Base-by-base conservation (phyloP, 1,284 basidiomycete species). In the Peniophora sp. region DNA sequence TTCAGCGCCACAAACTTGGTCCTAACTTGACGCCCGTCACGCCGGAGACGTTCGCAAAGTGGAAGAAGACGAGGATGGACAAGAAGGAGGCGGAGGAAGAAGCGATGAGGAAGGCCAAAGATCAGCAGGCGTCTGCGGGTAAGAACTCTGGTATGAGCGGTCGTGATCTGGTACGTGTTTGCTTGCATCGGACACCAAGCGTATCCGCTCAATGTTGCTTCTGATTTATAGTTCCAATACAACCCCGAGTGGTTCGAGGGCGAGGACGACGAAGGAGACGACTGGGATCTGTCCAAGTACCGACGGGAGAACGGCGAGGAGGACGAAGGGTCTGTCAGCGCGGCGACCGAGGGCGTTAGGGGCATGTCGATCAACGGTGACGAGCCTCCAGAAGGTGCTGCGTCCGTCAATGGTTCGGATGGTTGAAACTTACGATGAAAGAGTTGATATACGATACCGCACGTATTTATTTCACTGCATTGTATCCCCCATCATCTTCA, bases 211-310 rank as follows among this genome's bases (percentile, higher is more conserved):
- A n/a, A n/a, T 49, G 12, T 50, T 58, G 35, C 38, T 56, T 52
- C 50, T 11, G 25, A 41, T 44, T 20, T 53, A 8, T 57, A 90
- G 89, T 96, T 96, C 78, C 85, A 91, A 68, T 95, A 92, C 78
- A 95, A 97, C 67, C 91, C 93, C 16, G 92, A 98, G 62, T 89
- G 96, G 84, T 93, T 96, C 71, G 83, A 81, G 58, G 92, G 95
- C 60, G 81, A 85, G 53, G 90, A 92, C 5, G 86, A 75, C 11
- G 88, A 81, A 32, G 83, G 73, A 54, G 81, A 86, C 24, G 84
- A 85, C 27, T 89, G 84, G 84, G 86, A 90, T 67, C 64, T 89
- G 35, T 67, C 72, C 36, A 73, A 78, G 56, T 89, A 83, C 64
- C 71, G 85, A 55, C 69, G 70, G 52, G 67, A 83, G 65, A 73